phyloP scores from a whole-genome alignment of 495 filamentous ascomycete genomes.

The Daldinia grandis region DNA sequence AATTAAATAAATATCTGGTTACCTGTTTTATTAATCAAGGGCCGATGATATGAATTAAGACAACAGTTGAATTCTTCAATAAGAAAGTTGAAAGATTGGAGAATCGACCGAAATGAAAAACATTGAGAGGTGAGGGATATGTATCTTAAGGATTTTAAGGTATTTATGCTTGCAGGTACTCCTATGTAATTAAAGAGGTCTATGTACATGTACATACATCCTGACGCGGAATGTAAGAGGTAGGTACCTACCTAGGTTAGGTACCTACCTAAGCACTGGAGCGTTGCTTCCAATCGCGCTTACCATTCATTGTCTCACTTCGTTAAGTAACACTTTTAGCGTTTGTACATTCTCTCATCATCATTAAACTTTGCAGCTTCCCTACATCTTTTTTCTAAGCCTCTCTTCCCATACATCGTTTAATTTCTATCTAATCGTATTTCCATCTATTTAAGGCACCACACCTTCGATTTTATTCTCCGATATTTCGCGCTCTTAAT shows the following conservation, averaged over 20 bases:
- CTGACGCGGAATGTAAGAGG: not conserved
- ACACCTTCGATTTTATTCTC: not conserved
- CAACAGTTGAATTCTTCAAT: not conserved
- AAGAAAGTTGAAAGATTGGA: not conserved
- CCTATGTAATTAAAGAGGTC: not conserved
- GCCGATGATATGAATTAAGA: not conserved
- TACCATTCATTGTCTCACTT: too few species aligned
- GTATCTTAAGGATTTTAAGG: not conserved
- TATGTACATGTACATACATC: not conserved
- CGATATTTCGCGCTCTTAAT: not conserved
- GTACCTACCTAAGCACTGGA: too few species aligned
- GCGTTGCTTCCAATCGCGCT: too few species aligned
- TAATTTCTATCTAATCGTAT: not conserved
- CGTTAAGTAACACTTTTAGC: too few species aligned
- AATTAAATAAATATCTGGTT: too few species aligned
- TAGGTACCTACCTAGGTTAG: slow-evolving; percentile 1
- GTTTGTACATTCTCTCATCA: not conserved
- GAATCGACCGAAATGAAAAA: not conserved
- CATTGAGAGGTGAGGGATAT: not conserved
- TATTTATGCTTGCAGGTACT: not conserved
- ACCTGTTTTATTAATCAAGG: not conserved
- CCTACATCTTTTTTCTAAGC: not conserved
- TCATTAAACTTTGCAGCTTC: not conserved
- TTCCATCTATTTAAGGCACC: not conserved
- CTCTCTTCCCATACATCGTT: not conserved